Base-by-base conservation (phyloP, 495 filamentous ascomycete genomes). In the Penicillium paradoxum region DNA sequence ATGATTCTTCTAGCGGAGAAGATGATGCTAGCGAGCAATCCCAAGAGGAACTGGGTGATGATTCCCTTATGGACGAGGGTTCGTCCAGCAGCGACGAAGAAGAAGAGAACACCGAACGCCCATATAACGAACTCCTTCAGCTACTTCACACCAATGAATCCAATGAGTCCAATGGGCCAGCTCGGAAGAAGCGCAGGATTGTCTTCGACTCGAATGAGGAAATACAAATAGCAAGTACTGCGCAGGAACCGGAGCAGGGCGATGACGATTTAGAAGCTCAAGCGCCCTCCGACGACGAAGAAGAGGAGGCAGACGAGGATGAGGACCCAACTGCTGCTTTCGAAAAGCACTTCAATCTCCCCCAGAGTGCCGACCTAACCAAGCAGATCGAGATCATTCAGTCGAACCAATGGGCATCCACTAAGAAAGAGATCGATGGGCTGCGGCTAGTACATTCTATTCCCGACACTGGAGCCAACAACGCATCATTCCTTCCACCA, bases 261-360 rank as follows among this genome's bases (percentile, higher is more conserved):
- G 65, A 68, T 10, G 54, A 60, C 22, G 58, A 53, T 11, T 43
- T 73, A 25, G 56, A 73, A 57, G 65, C 69, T 24, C 68, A 72
- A 51, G 69, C 61, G 27, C 69, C 68, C 19, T 71, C 70, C 0
- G 69, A 72, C 27, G 77, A 80, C 34, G 68, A 78, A 24, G 68
- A 78, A 24, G 79, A 78, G 30, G 64, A 54, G 9, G 55, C 48
- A 10, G 63, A 65, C 8, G 71, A 73, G 11, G 67, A 59, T 11
- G 68, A 57, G 17, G 72, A 71, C 30, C 69, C 67, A 22, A 73
- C 74, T 1, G 91, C 95, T 65, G 84, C 88, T 2, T 96, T 95
- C 61, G 83, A 91, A 43, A 72, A 75, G 30, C 92, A 96, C 66
- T 92, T 96, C 68, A 78, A 80, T 25, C 69, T 71, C 18, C 79